These are phyloP conservation scores for Echeveria elegans DNA, from an alignment of 164 flowering plant genomes.

Conservation along the genomic window DNA sequence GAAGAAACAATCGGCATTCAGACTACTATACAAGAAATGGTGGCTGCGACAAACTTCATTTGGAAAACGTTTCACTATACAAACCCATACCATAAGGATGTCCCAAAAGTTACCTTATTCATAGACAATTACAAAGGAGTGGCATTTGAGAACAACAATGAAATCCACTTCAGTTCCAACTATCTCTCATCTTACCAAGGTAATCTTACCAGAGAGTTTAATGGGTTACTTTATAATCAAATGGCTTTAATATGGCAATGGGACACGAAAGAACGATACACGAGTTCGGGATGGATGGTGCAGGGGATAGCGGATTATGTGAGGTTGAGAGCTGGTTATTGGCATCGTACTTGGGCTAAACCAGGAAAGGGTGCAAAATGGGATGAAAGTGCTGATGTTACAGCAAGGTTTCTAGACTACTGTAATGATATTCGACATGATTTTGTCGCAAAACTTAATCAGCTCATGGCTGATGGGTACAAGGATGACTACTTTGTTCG, in stretches of 20 bases:
- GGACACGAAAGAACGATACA: constrained; percentile 15
- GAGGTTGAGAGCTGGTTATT: constrained; percentile 15
- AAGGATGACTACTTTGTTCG: not conserved
- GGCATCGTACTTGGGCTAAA: constrained; percentile 18
- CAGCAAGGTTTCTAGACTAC: constrained; percentile 19
- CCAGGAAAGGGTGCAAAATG: constrained; percentile 20
- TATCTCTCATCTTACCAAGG: constrained; percentile 15
- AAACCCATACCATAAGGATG: constrained; percentile 13
- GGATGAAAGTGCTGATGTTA: constrained; percentile 14
- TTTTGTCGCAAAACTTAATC: constrained; percentile 18
- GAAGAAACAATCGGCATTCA: constrained; percentile 12
- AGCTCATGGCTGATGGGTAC: constrained; percentile 16
- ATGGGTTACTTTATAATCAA: constrained; percentile 26
- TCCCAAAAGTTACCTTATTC: constrained; percentile 9
- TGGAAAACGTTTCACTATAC: constrained; percentile 14
- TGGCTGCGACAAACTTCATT: constrained; percentile 13
- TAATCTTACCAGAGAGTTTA: constrained; percentile 19
- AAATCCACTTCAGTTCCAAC: constrained; percentile 19
- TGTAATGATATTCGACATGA: constrained; percentile 13
- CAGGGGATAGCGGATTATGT: constrained; percentile 31
- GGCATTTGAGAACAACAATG: constrained; percentile 13
- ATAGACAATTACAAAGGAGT: constrained; percentile 18
- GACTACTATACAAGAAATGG: constrained; percentile 10
- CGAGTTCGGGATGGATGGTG: constrained; percentile 19
- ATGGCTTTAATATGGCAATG: constrained; percentile 30